phyloP scores from a whole-genome alignment of 1,139 yeast species.

The Taphrina pruni region DNA sequence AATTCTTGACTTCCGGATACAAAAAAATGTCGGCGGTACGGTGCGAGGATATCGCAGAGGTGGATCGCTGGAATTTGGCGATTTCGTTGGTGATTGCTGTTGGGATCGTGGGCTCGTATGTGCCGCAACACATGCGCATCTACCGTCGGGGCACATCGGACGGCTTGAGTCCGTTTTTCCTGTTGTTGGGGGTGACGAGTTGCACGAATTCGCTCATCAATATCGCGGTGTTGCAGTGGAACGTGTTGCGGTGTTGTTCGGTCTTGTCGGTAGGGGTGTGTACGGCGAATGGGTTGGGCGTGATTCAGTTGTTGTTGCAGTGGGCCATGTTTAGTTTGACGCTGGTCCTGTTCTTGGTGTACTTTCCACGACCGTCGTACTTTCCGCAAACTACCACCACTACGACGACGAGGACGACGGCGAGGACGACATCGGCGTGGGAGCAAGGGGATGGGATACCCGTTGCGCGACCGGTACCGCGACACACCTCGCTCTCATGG shows the following conservation, averaged over 20 bases:
- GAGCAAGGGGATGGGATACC: slow-evolving; percentile 9
- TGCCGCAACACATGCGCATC: slow-evolving; percentile 76
- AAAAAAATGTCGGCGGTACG: slow-evolving; percentile 24
- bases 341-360: slow-evolving; percentile 43
- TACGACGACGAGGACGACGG: too few relatives aligned
- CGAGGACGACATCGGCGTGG: too few relatives aligned
- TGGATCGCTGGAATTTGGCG: slow-evolving; percentile 54
- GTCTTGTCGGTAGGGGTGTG: slow-evolving; percentile 60
- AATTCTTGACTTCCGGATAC: too few relatives aligned
- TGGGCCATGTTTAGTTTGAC: slow-evolving; percentile 69
- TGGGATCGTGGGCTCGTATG: slow-evolving; percentile 75
- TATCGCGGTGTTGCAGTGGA: slow-evolving; percentile 63
- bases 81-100: slow-evolving; percentile 63
- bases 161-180: slow-evolving; percentile 76
- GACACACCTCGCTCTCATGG: slow-evolving; percentile 35
- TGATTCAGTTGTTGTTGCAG: slow-evolving; percentile 73
- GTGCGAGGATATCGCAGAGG: slow-evolving; percentile 56
- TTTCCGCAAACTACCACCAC: slow-evolving; percentile 6
- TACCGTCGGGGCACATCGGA: slow-evolving; percentile 68
- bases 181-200: slow-evolving; percentile 74
- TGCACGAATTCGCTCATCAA: slow-evolving; percentile 74
- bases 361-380: slow-evolving; percentile 42
- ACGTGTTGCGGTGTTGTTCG: slow-evolving; percentile 53
- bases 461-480: slow-evolving; percentile 35
- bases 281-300: slow-evolving; percentile 69